These are phyloP conservation scores for Fraxinus pennsylvanica DNA, from an alignment of 257 asterid species.

Conservation along the genomic window DNA sequence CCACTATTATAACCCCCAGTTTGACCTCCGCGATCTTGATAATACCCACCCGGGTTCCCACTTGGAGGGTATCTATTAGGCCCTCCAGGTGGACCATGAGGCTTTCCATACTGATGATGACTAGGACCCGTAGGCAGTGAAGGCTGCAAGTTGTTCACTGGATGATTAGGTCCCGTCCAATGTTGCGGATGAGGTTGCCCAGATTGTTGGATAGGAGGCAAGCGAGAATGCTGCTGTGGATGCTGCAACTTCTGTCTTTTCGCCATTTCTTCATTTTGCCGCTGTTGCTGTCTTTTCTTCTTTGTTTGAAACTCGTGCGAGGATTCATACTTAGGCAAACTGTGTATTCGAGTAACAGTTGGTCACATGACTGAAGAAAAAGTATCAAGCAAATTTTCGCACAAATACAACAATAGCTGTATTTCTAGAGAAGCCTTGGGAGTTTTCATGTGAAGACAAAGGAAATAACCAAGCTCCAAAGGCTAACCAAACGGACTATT, in stretches of 20 bases:
- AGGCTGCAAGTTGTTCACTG: slow-evolving; percentile 59
- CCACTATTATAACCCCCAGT: slow-evolving; percentile 58
- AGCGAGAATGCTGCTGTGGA: slow-evolving; percentile 77
- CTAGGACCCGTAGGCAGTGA: slow-evolving; percentile 54
- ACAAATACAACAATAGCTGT: neutral
- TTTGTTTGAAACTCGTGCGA: slow-evolving; percentile 98
- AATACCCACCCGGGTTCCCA: slow-evolving; percentile 66
- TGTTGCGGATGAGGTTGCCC: slow-evolving; percentile 70
- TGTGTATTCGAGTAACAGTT: slow-evolving; percentile 24
- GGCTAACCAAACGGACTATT: neutral
- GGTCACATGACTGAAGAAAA: neutral
- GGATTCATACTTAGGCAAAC: slow-evolving; percentile 89
- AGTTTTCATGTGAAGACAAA: slow-evolving; percentile 6
- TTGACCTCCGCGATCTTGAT: slow-evolving; percentile 80
- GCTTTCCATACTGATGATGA: slow-evolving; percentile 78
- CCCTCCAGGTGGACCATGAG: slow-evolving; percentile 80
- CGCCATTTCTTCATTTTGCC: slow-evolving; percentile 84
- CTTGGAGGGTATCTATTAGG: slow-evolving; percentile 66
- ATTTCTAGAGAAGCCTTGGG: slow-evolving; percentile 5
- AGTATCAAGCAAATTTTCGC: neutral
- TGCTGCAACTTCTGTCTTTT: slow-evolving; percentile 77
- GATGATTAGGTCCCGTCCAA: slow-evolving; percentile 63
- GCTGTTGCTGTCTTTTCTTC: slow-evolving; percentile 89
- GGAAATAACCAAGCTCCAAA: neutral
- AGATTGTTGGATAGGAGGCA: slow-evolving; percentile 81